Evolutionary conservation across 169 alveolate species (phyloP).

Genomic region (Plasmodium adleri): DNA sequence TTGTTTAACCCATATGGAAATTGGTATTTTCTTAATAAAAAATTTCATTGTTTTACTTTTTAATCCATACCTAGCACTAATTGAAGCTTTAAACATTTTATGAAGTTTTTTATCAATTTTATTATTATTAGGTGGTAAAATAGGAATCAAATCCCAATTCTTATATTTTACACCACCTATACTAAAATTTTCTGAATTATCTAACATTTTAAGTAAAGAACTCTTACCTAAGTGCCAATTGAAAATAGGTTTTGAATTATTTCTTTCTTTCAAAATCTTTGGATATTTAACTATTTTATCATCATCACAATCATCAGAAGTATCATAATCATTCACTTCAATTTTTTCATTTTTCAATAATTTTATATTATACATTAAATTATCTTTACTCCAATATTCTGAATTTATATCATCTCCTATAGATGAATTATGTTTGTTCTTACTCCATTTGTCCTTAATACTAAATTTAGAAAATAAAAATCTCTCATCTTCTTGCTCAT

Average conservation of each 20-base stretch:
- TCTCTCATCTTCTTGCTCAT: no score
- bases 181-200: conserved; percentile 43
- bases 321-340: no score
- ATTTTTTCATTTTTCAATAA: no score
- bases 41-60: conserved; percentile 42
- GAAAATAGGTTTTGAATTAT: conserved; percentile 1
- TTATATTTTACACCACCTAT: conserved; percentile 77
- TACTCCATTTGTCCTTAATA: no score
- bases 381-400: no score
- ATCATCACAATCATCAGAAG: no score
- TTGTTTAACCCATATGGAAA: conserved; percentile 83
- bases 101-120: conserved; percentile 78
- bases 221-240: conserved; percentile 12
- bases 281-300: no score
- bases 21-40: conserved; percentile 84
- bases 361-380: no score
- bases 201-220: not conserved
- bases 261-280: no score
- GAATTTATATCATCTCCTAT: no score
- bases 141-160: conserved; percentile 78
- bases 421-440: no score
- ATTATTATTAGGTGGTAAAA: conserved; percentile 74
- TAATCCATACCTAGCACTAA: conserved; percentile 28
- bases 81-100: conserved; percentile 77
- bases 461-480: no score